phyloP scores from a whole-genome alignment of 179 eudicot species.

The Nepenthes alata region DNA sequence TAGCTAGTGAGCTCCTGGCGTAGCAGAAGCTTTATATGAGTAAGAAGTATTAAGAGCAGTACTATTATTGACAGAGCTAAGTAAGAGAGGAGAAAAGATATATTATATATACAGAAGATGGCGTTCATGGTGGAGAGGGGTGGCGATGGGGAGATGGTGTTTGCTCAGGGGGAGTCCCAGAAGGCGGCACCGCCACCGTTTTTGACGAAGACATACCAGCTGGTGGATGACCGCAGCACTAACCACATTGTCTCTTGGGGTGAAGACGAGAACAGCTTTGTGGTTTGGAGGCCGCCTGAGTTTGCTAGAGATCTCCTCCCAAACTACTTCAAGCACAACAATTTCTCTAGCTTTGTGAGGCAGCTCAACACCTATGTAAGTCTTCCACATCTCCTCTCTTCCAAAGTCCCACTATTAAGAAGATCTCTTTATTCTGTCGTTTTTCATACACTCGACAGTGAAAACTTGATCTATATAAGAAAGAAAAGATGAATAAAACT shows the following conservation, averaged over 20 bases:
- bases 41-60: neutral
- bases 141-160: slow-evolving; percentile 27
- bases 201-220: slow-evolving; percentile 34
- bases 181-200: slow-evolving; percentile 36
- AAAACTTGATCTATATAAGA: too few relatives aligned
- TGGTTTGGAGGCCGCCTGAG: slow-evolving; percentile 44
- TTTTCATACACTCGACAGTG: too few relatives aligned
- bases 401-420: too few relatives aligned
- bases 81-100: neutral
- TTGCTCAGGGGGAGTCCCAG: slow-evolving; percentile 25
- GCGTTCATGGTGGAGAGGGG: slow-evolving; percentile 12
- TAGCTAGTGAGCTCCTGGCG: neutral
- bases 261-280: slow-evolving; percentile 30
- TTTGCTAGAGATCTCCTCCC: slow-evolving; percentile 42
- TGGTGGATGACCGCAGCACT: slow-evolving; percentile 34
- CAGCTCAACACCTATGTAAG: slow-evolving; percentile 46
- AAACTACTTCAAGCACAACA: slow-evolving; percentile 44
- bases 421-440: too few relatives aligned
- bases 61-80: neutral
- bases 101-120: neutral
- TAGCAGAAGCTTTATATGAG: neutral
- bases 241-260: slow-evolving; percentile 51
- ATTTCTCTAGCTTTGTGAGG: slow-evolving; percentile 42
- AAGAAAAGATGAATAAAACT: too few relatives aligned
- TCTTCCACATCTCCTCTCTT: neutral